Percentiles rank a stretch among this genome's conserved stretches.
These are phyloP conservation scores for Tagetes patula DNA, from an alignment of 129 eudicot genomes.

Conservation along the genomic window DNA sequence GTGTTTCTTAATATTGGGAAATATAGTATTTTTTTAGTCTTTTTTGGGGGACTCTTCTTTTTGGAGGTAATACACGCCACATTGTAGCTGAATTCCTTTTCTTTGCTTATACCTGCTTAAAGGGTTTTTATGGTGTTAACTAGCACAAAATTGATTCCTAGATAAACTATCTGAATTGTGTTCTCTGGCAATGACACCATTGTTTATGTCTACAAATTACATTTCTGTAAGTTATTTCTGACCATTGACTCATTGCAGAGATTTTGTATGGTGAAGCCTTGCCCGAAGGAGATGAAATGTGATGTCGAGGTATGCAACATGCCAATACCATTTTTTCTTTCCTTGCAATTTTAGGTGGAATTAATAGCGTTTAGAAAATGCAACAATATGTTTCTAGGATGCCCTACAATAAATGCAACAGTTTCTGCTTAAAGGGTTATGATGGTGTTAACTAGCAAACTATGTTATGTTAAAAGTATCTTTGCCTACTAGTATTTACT, in stretches of 20 bases:
- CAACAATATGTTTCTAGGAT: not conserved
- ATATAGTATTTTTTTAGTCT: not conserved
- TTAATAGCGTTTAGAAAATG: not conserved
- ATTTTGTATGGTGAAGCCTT: slow-evolving; percentile 92
- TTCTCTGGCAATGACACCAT: slow-evolving; percentile 9
- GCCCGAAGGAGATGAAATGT: slow-evolving; percentile 97
- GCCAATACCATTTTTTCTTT: not conserved
- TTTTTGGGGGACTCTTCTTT: not conserved
- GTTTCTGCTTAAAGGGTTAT: not conserved
- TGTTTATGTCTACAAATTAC: slow-evolving; percentile 1
- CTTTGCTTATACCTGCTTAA: no score
- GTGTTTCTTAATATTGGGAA: no score
- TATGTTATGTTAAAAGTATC: not conserved
- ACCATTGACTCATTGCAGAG: slow-evolving; percentile 67
- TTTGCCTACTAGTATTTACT: not conserved
- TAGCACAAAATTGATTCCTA: not conserved
- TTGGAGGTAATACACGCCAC: not conserved
- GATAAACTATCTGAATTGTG: not conserved
- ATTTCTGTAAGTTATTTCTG: slow-evolving; percentile 23
- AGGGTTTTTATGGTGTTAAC: not conserved
- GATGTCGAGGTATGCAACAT: slow-evolving; percentile 80
- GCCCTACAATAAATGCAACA: not conserved
- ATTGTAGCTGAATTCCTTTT: no score
- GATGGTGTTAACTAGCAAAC: not conserved
- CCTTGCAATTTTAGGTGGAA: slow-evolving; percentile 3